Base-by-base conservation (phyloP, 2,329 filamentous ascomycete species). In the Chrysoporthe cubensis region DNA sequence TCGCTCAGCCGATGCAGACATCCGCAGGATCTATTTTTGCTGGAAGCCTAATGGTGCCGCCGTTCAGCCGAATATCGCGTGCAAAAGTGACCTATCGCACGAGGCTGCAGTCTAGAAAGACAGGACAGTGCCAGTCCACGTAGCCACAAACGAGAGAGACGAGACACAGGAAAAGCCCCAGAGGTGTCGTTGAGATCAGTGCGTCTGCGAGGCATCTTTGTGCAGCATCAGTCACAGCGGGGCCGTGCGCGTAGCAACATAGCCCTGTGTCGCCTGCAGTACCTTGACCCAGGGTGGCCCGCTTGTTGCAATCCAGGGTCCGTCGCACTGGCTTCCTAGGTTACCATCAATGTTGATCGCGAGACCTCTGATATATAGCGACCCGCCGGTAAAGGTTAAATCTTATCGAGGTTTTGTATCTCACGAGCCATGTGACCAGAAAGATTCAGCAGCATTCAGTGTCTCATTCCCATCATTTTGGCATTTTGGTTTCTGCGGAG, bases 271-370 rank as follows among this genome's bases (percentile, higher is more conserved):
- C 50, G 50, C 14, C 46, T 50, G 50, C 37, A 34, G 46, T 63
- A 37, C 18, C 46, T 42, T n/a, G n/a, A 13, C n/a, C 48, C 50
- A 57, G 62, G 62, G 42, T 56, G 48, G 34, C 37, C 62, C 50
- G 48, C 50, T 42, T 44, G 6, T 50, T 56, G 6, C 21, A 44
- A 50, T 64, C 58, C 48, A 60, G 67, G 67, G 67, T 62, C 61
- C 67, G 62, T 59, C 67, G 67, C 65, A 62, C 61, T 67, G 67
- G 65, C 67, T 64, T 65, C 62, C 65, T 63, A 57, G 58, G 59
- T 67, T 44, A 62, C 62, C 42, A 56, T 46, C 43, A 52, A 50
- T 40, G 59, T 62, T 50, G 62, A 65, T 67, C 50, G 43, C 65
- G 65, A 64, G 59, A 65, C 61, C 52, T 60, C 40, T 64, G 61